Conservation (phyloP, 345 rosid species). For the Moricandia moricandioides region DNA sequence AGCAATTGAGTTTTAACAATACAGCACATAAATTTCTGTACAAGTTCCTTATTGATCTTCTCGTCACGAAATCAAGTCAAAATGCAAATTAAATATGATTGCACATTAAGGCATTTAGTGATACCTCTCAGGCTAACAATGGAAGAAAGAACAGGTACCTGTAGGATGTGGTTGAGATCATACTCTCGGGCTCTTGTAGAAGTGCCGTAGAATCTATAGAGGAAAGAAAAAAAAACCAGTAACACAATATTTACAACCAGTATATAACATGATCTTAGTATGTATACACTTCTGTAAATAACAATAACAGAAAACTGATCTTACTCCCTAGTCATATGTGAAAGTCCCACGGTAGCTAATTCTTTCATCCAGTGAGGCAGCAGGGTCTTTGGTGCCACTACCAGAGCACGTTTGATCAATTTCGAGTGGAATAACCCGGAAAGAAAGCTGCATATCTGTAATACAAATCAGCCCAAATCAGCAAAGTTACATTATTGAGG, state of each 20-base stretch:
- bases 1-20: not conserved
- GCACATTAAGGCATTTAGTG: conserved; percentile 7
- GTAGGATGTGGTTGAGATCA: conserved; percentile 79
- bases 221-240: conserved; percentile 5
- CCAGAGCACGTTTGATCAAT: conserved; percentile 71
- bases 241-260: not conserved
- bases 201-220: conserved; percentile 70
- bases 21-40: not conserved
- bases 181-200: conserved; percentile 74
- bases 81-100: not conserved
- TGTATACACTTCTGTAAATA: not conserved
- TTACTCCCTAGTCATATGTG: conserved; percentile 80
- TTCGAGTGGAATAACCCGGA: conserved; percentile 84
- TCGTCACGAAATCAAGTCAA: conserved; percentile 12
- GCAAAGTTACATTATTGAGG: not conserved
- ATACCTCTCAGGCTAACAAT: conserved; percentile 11
- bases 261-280: not conserved
- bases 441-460: conserved; percentile 88
- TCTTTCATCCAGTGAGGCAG: conserved; percentile 98
- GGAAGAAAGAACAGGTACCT: conserved; percentile 48
- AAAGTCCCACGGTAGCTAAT: conserved; percentile 80
- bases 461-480: conserved; percentile 15
- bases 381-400: conserved; percentile 94
- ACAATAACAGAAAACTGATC: conserved; percentile 27
- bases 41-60: not conserved